Base-by-base conservation (phyloP, 176 grass and related monocot species). In the Tillandsia leiboldiana region DNA sequence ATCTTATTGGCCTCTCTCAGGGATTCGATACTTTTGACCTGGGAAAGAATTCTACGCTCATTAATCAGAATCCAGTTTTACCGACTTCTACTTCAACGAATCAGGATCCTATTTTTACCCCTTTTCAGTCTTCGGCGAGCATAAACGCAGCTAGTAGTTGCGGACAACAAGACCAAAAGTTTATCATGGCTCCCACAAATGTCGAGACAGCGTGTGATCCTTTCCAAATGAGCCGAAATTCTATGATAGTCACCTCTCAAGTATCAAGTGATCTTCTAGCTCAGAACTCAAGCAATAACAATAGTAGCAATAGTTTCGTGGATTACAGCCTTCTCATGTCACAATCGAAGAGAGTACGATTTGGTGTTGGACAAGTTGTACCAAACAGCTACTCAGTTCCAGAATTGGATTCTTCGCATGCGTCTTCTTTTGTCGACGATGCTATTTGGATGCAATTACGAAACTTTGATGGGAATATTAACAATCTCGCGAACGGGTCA, bases 1-100 rank as follows among this genome's bases (percentile, higher is more conserved):
- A 90, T 73, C 79, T 99, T 68, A 80, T 99, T 70, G 72, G 85
- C 69, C 80, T 87, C 15, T 85, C 86, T 71, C 86, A 93, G 56
- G 71, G 83, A 59, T 77, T 92, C 77, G 87, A 82, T 20, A 75
- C 33, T 24, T 90, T 90, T 73, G 73, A 86, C 63, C 49, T 70
- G 74, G 80, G 73, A 26, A 85, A 90, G 20, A 77, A 77, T 50
- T 12, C 82, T 54, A 29, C 76, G 63, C 50, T 82, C 18, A 63
- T 79, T 66, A 75, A 80, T 85, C 90, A 94, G 82, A 94, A 0
- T 22, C 83, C 61, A 81, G 80, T 82, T 82, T 81, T 78, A 61
- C 17, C 72, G 24, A 76, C 82, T 69, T 73, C 86, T 81, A 56
- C 83, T 80, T 83, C 81, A 76, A 78, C 90, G 72, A 90, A 85